Evolutionary conservation across 106 monocot genomes (phyloP).

Genomic region (Alisma plantagoaquatica): DNA sequence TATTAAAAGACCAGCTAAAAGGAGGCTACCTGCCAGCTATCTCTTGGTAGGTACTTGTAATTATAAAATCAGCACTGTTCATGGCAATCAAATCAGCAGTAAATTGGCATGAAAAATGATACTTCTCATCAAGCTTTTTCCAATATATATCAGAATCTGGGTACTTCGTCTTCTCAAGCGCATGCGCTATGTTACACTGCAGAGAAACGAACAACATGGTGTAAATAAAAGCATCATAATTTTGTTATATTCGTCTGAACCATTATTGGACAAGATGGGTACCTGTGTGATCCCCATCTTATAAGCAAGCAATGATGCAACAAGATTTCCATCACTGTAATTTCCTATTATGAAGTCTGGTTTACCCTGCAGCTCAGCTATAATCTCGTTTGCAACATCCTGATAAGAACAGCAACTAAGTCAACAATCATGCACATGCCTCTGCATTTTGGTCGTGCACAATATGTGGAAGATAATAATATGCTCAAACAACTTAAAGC

Average conservation of each 20-base stretch:
- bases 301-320: conserved; percentile 69
- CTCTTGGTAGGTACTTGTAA: conserved; percentile 98
- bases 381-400: conserved; percentile 77
- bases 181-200: conserved; percentile 96
- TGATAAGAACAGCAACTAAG: conserved; percentile 7
- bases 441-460: too few relatives aligned
- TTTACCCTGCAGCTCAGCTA: conserved; percentile 65
- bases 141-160: conserved; percentile 96
- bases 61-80: conserved; percentile 97
- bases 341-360: conserved; percentile 89
- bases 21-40: conserved; percentile 91
- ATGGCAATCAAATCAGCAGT: conserved; percentile 94
- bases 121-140: conserved; percentile 76
- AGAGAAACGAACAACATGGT: background rate
- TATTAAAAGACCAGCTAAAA: too few relatives aligned
- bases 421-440: background rate
- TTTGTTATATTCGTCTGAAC: too few relatives aligned
- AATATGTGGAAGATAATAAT: too few relatives aligned
- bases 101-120: conserved; percentile 96
- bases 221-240: too few relatives aligned
- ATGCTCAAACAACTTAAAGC: too few relatives aligned
- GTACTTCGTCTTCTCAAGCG: conserved; percentile 96
- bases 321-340: conserved; percentile 95
- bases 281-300: conserved; percentile 86
- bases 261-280: too few relatives aligned